Evolutionary conservation across 768 basidiomycete genomes (phyloP).

Genomic region (Tricholoma sp.): DNA sequence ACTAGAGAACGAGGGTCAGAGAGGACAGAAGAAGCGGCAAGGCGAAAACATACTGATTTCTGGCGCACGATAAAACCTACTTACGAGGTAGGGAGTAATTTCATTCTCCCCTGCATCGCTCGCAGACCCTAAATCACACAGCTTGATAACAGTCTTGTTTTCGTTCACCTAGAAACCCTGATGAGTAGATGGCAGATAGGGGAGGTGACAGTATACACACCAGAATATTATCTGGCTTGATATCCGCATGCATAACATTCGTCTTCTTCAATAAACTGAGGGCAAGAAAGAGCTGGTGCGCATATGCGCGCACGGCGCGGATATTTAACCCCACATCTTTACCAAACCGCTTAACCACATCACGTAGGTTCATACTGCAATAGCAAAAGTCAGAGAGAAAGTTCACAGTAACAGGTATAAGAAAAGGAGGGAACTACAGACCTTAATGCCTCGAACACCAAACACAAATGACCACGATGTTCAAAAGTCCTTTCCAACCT

Average conservation of each 20-base stretch:
- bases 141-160: slow-evolving; percentile 85
- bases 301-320: slow-evolving; percentile 96
- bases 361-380: slow-evolving; percentile 92
- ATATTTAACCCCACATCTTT: slow-evolving; percentile 97
- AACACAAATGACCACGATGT: slow-evolving; percentile 92
- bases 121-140: slow-evolving; percentile 97
- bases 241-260: slow-evolving; percentile 96
- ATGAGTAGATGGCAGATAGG: neutral
- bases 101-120: slow-evolving; percentile 93
- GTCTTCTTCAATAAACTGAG: slow-evolving; percentile 81
- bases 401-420: neutral
- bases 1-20: slow-evolving; percentile 42
- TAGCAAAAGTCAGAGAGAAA: slow-evolving; percentile 2
- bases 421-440: slow-evolving; percentile 32
- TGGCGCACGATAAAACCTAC: slow-evolving; percentile 95
- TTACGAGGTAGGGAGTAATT: slow-evolving; percentile 96
- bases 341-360: slow-evolving; percentile 96
- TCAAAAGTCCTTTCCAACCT: slow-evolving; percentile 94
- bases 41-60: slow-evolving; percentile 77
- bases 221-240: slow-evolving; percentile 97
- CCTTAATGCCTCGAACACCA: slow-evolving; percentile 95
- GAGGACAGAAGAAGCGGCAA: neutral
- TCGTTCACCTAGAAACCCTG: slow-evolving; percentile 73
- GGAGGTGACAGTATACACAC: slow-evolving; percentile 40
- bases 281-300: slow-evolving; percentile 91